phyloP scores from a whole-genome alignment of 345 rosid genomes.

The Heritiera fomes region DNA sequence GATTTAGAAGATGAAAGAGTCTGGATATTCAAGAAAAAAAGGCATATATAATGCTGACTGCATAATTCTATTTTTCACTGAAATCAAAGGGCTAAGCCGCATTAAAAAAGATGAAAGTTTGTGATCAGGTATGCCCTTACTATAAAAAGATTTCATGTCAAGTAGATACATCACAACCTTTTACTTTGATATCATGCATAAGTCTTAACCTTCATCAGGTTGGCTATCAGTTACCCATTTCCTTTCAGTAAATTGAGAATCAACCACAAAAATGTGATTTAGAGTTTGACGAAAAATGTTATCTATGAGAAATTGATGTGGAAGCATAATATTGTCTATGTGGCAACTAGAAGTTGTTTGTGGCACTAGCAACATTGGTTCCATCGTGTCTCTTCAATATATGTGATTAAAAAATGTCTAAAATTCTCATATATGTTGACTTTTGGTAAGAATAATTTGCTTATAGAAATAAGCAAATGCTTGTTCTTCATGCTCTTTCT shows the following conservation, averaged over 20 bases:
- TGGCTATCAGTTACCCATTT: neutral
- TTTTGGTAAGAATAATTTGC: neutral
- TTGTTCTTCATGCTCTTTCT: neutral
- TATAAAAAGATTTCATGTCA: constrained; percentile 9
- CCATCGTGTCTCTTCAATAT: neutral
- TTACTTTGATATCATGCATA: neutral
- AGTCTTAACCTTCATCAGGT: neutral
- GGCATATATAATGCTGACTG: neutral
- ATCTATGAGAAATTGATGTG: constrained; percentile 4
- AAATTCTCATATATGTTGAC: neutral
- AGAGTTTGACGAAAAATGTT: neutral
- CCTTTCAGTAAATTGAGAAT: neutral
- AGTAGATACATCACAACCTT: constrained; percentile 1
- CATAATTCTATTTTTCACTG: neutral
- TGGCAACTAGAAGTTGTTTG: neutral
- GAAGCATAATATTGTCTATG: neutral
- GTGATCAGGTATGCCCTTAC: neutral
- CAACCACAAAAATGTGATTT: neutral
- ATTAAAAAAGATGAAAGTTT: constrained; percentile 3
- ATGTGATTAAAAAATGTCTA: neutral
- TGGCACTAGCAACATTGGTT: neutral
- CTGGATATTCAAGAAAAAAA: neutral
- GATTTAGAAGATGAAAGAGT: constrained; percentile 4
- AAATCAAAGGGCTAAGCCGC: constrained; percentile 7
- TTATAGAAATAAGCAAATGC: neutral